Percentiles rank a stretch among this genome's conserved stretches.
Evolutionary conservation across 441 rosid genomes (phyloP).

Genomic region (Theobroma grandiflorum): DNA sequence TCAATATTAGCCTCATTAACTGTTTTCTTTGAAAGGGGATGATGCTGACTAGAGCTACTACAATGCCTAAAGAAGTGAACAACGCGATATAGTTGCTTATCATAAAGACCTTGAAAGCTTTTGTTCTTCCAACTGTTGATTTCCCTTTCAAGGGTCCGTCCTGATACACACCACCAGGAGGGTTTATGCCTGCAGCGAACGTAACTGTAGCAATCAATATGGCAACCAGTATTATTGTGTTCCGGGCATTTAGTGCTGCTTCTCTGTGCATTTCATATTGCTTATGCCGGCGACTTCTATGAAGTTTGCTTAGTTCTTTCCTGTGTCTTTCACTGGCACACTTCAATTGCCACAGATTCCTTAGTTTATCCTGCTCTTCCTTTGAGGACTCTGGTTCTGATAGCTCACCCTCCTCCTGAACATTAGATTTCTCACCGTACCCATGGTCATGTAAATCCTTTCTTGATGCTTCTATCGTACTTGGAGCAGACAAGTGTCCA

Average conservation of each 20-base stretch:
- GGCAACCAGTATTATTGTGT: conserved; percentile 44
- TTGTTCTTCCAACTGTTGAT: conserved; percentile 31
- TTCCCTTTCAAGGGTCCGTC: conserved; percentile 36
- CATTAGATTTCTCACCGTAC: not conserved
- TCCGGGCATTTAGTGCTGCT: conserved; percentile 42
- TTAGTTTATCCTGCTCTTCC: not conserved
- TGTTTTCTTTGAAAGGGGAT: conserved; percentile 37
- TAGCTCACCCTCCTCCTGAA: not conserved
- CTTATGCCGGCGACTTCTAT: conserved; percentile 12
- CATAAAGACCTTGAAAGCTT: conserved; percentile 39
- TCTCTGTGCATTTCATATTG: conserved; percentile 32
- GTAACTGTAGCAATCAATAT: conserved; percentile 46
- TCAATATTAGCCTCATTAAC: conserved; percentile 30
- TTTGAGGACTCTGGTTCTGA: not conserved
- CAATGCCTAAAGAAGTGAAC: conserved; percentile 40
- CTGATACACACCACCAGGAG: conserved; percentile 43
- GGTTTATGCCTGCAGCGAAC: conserved; percentile 40
- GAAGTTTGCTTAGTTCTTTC: not conserved
- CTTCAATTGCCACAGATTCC: not conserved
- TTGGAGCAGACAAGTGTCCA: not conserved
- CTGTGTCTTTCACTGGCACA: not conserved
- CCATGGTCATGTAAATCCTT: not conserved
- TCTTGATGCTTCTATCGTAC: not conserved
- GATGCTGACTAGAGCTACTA: conserved; percentile 33
- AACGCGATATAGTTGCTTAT: conserved; percentile 43